These are phyloP conservation scores for Hortaea werneckii DNA, from an alignment of 2,329 filamentous ascomycete genomes.

Conservation along the genomic window DNA sequence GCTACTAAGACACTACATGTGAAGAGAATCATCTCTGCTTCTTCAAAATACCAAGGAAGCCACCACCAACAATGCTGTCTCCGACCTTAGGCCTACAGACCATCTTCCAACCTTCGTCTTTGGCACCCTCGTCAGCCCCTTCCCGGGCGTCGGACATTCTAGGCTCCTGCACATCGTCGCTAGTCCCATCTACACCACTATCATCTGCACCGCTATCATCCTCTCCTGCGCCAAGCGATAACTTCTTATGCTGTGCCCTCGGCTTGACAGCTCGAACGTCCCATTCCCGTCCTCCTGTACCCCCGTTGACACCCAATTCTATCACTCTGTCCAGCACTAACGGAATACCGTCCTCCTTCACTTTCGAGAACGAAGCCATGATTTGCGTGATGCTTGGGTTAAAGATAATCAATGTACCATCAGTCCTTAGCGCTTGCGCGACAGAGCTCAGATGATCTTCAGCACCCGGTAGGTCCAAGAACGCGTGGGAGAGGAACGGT, in stretches of 20 bases:
- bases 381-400: slow-evolving; percentile 73
- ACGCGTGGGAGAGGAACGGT: slow-evolving; percentile 60
- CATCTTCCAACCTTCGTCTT: slow-evolving; percentile 12
- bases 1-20: too few species aligned
- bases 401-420: slow-evolving; percentile 60
- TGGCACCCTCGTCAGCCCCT: not conserved
- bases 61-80: slow-evolving; percentile 27
- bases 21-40: slow-evolving; percentile 10
- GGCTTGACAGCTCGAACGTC: slow-evolving; percentile 46
- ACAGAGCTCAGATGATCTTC: slow-evolving; percentile 43
- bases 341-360: slow-evolving; percentile 45
- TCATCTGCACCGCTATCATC: slow-evolving; percentile 1
- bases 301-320: slow-evolving; percentile 43
- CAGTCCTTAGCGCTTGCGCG: slow-evolving; percentile 49
- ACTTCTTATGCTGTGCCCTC: slow-evolving; percentile 18
- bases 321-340: slow-evolving; percentile 49
- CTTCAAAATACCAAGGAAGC: slow-evolving; percentile 28
- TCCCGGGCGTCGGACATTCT: not conserved
- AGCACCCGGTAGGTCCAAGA: slow-evolving; percentile 63
- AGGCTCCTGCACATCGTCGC: not conserved
- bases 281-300: slow-evolving; percentile 51
- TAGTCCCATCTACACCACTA: not conserved
- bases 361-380: slow-evolving; percentile 48
- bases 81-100: slow-evolving; percentile 32
- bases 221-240: not conserved